phyloP scores from a whole-genome alignment of 1,284 basidiomycete species.

The Moniliophthora roreri region DNA sequence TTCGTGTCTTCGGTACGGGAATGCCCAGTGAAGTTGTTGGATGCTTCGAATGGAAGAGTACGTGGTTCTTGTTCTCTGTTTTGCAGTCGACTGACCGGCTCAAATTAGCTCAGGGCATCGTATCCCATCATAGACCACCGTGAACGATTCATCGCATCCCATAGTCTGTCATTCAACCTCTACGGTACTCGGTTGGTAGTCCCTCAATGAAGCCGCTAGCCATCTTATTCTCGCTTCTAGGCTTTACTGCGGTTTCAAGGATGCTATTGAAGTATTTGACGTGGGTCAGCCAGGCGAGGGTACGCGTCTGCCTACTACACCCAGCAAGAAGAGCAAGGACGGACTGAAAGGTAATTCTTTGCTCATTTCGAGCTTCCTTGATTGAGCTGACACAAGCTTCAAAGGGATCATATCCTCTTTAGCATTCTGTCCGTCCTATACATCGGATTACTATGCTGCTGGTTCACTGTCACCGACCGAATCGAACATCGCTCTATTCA shows the following conservation, averaged over 20 bases:
- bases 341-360: slow-evolving; percentile 74
- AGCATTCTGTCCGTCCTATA: slow-evolving; percentile 67
- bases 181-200: slow-evolving; percentile 60
- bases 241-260: slow-evolving; percentile 88
- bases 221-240: slow-evolving; percentile 37
- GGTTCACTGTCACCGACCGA: slow-evolving; percentile 57
- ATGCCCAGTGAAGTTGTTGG: slow-evolving; percentile 78
- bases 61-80: slow-evolving; percentile 22
- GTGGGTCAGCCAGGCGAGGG: slow-evolving; percentile 72
- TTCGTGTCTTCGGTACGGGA: slow-evolving; percentile 81
- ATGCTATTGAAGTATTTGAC: slow-evolving; percentile 89
- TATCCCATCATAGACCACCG: slow-evolving; percentile 90
- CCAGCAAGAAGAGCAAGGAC: slow-evolving; percentile 76
- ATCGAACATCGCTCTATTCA: slow-evolving; percentile 76
- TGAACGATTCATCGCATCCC: slow-evolving; percentile 85
- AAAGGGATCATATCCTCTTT: slow-evolving; percentile 84
- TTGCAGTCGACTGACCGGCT: slow-evolving; percentile 2
- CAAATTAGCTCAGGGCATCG: slow-evolving; percentile 81
- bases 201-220: background rate
- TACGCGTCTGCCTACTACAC: slow-evolving; percentile 70
- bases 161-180: slow-evolving; percentile 77
- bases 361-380: background rate
- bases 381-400: background rate
- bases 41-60: slow-evolving; percentile 77
- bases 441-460: slow-evolving; percentile 74